A percentile compares a stretch with the other conserved stretches of the same genome.
Conservation (phyloP, 768 basidiomycete species). For the Pulveroboletus sp. region DNA sequence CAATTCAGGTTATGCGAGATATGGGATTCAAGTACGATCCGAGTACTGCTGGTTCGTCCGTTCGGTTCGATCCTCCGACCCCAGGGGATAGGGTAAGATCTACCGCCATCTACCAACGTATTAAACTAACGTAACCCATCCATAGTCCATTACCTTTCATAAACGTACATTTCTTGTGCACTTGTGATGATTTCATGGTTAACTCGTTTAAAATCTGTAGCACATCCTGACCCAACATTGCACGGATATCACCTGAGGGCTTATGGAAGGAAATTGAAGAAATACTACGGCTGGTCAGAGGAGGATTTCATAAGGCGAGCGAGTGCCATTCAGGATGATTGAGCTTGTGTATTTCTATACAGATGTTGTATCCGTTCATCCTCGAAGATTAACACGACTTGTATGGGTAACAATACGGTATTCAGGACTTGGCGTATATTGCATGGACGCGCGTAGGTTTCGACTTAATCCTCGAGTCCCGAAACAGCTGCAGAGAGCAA, state of each 20-base stretch:
- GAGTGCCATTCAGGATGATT: slow-evolving; percentile 1
- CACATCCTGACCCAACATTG: slow-evolving; percentile 73
- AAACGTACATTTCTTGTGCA: slow-evolving; percentile 47
- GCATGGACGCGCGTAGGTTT: background rate
- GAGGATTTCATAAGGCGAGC: slow-evolving; percentile 36
- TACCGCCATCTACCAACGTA: background rate
- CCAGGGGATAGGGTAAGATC: slow-evolving; percentile 41
- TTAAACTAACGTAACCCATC: background rate
- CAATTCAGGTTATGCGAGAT: slow-evolving; percentile 63
- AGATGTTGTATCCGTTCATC: background rate
- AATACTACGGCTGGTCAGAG: slow-evolving; percentile 64
- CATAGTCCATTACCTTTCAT: slow-evolving; percentile 71
- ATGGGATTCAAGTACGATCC: slow-evolving; percentile 77
- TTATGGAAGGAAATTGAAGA: slow-evolving; percentile 57
- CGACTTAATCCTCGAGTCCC: background rate
- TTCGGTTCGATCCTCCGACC: slow-evolving; percentile 76
- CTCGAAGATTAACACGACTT: background rate
- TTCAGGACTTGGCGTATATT: background rate
- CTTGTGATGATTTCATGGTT: background rate
- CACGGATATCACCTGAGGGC: slow-evolving; percentile 46
- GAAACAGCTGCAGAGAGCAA: slow-evolving; percentile 1
- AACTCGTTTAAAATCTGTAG: slow-evolving; percentile 33
- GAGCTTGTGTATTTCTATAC: background rate
- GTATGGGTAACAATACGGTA: background rate
- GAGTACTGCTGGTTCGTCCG: slow-evolving; percentile 78